Evolutionary conservation across 208 protist species (phyloP).

Genomic region (Wallacemonas collosoma): DNA sequence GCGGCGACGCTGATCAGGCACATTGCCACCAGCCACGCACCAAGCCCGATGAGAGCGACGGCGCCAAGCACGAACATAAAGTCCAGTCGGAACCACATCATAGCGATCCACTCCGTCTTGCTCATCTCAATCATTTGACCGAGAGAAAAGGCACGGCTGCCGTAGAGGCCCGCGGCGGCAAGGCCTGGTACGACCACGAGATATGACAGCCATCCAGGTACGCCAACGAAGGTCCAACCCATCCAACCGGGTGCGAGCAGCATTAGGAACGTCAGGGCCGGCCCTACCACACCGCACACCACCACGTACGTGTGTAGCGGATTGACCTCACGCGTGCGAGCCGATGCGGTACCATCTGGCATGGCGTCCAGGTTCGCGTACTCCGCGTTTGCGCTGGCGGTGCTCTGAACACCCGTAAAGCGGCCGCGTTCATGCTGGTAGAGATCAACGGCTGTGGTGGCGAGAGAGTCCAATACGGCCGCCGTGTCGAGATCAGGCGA

Average conservation of each 20-base stretch:
- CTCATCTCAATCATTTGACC: constrained; percentile 44
- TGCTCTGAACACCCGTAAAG: constrained; percentile 20
- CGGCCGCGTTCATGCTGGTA: constrained; percentile 49
- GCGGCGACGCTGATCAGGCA: constrained; percentile 52
- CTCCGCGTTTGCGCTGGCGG: neutral
- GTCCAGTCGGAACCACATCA: constrained; percentile 89
- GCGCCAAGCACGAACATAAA: constrained; percentile 69
- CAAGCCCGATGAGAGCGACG: constrained; percentile 58
- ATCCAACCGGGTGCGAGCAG: constrained; percentile 43
- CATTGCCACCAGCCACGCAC: constrained; percentile 52
- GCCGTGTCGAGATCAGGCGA: constrained; percentile 74
- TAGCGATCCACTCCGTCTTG: constrained; percentile 66
- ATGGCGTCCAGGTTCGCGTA: constrained; percentile 13
- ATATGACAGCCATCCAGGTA: constrained; percentile 46
- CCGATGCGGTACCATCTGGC: neutral
- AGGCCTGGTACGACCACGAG: constrained; percentile 50
- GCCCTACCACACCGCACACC: constrained; percentile 49
- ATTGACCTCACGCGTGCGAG: constrained; percentile 20
- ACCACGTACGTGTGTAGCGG: constrained; percentile 61
- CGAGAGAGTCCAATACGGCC: constrained; percentile 52
- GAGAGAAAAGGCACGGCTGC: constrained; percentile 38
- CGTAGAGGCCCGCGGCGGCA: constrained; percentile 50
- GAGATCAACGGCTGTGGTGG: constrained; percentile 49
- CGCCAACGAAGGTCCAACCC: constrained; percentile 46
- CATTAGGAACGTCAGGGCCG: constrained; percentile 41